Percentiles rank a stretch among this genome's conserved stretches.
phyloP scores from a whole-genome alignment of 2,329 filamentous ascomycete species.

The Ophiosphaerella narmari region DNA sequence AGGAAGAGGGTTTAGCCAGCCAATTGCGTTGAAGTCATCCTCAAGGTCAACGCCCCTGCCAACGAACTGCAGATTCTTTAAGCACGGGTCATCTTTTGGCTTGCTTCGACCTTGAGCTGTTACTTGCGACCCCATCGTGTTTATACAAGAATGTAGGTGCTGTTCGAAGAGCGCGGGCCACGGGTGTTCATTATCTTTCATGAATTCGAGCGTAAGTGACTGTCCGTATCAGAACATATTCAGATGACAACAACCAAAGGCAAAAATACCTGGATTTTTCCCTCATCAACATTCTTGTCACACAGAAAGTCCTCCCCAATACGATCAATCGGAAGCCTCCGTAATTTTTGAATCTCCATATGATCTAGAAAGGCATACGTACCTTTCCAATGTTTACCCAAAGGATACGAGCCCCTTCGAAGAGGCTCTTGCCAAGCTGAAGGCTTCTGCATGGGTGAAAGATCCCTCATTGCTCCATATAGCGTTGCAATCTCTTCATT shows the following conservation, averaged over 20 bases:
- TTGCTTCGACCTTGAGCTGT: constrained; percentile 15
- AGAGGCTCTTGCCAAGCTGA: constrained; percentile 50
- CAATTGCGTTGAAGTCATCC: constrained; percentile 42
- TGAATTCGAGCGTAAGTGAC: constrained; percentile 42
- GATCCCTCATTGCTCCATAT: constrained; percentile 39
- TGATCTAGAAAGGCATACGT: constrained; percentile 51
- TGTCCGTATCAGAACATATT: constrained; percentile 24
- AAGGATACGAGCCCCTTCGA: constrained; percentile 33
- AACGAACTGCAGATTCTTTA: constrained; percentile 41
- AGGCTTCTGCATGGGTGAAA: constrained; percentile 47
- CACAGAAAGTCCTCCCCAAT: constrained; percentile 23
- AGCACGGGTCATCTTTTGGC: background rate
- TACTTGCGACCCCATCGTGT: constrained; percentile 10
- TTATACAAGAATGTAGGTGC: constrained; percentile 42
- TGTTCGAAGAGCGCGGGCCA: constrained; percentile 51
- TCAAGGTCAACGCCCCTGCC: constrained; percentile 47
- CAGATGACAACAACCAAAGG: background rate
- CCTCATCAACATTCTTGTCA: constrained; percentile 38
- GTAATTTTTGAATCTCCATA: constrained; percentile 18
- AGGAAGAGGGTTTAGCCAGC: constrained; percentile 57
- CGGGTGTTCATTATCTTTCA: constrained; percentile 17
- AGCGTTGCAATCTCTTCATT: constrained; percentile 45
- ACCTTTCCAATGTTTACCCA: constrained; percentile 57
- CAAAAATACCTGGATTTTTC: constrained; percentile 33
- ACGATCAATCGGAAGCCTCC: constrained; percentile 24